phyloP scores from a whole-genome alignment of 257 asterid genomes.

The Scutellaria barbata region DNA sequence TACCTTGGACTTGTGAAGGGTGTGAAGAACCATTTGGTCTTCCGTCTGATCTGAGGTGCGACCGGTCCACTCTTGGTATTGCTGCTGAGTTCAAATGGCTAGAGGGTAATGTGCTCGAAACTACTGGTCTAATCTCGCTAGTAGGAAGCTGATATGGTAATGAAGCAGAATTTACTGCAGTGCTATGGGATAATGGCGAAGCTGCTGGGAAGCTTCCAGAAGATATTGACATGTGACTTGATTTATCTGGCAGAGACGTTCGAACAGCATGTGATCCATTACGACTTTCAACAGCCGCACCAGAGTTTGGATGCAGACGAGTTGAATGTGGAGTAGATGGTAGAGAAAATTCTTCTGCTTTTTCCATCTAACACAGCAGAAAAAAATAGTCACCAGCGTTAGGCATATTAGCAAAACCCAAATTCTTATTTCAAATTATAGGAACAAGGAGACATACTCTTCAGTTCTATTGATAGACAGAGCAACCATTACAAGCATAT shows the following conservation, averaged over 20 bases:
- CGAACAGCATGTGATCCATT: conserved; percentile 49
- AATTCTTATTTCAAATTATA: background rate
- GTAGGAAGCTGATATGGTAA: conserved; percentile 87
- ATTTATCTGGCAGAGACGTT: conserved; percentile 62
- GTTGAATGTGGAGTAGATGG: conserved; percentile 56
- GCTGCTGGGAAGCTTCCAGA: conserved; percentile 58
- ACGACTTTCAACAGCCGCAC: conserved; percentile 55
- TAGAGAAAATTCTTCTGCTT: conserved; percentile 57
- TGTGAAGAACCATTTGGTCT: conserved; percentile 68
- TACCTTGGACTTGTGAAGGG: conserved; percentile 73
- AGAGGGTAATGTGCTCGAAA: conserved; percentile 55
- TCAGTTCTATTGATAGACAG: conserved; percentile 23
- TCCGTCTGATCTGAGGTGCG: conserved; percentile 70
- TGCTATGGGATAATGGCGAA: conserved; percentile 51
- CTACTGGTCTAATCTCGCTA: conserved; percentile 78
- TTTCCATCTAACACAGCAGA: conserved; percentile 71
- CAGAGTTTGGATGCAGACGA: conserved; percentile 56
- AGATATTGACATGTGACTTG: conserved; percentile 51
- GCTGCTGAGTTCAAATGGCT: conserved; percentile 59
- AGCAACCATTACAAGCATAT: conserved; percentile 26
- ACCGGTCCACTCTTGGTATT: conserved; percentile 64
- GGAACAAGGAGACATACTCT: background rate
- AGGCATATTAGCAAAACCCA: background rate
- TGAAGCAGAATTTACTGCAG: conserved; percentile 51
- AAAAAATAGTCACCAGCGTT: conserved; percentile 27